phyloP scores from a whole-genome alignment of 2,329 filamentous ascomycete species.

The Arthrocladium fulminans region DNA sequence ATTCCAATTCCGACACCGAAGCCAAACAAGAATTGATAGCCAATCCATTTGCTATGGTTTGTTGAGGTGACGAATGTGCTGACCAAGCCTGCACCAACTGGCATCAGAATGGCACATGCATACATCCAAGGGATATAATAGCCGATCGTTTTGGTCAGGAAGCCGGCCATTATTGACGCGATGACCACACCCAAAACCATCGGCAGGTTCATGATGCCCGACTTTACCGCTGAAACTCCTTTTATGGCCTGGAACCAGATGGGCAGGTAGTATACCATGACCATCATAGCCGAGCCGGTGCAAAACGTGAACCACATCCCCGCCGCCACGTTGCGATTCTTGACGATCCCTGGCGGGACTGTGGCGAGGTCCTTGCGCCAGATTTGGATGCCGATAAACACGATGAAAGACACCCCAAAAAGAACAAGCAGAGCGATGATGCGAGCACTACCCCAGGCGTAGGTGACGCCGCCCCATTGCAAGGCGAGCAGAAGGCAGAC shows the following conservation, averaged over 20 bases:
- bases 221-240: slow-evolving; percentile 24
- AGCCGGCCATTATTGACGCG: slow-evolving; percentile 17
- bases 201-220: slow-evolving; percentile 15
- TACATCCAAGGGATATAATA: slow-evolving; percentile 31
- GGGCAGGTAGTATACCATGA: slow-evolving; percentile 23
- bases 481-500: slow-evolving; percentile 54
- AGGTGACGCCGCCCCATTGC: slow-evolving; percentile 42
- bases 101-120: slow-evolving; percentile 23
- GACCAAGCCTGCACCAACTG: slow-evolving; percentile 26
- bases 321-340: slow-evolving; percentile 43
- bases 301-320: slow-evolving; percentile 36
- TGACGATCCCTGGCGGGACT: slow-evolving; percentile 47
- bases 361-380: slow-evolving; percentile 49
- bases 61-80: slow-evolving; percentile 25
- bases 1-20: slow-evolving; percentile 20
- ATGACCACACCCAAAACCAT: slow-evolving; percentile 18
- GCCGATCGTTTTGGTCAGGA: slow-evolving; percentile 23
- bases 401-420: slow-evolving; percentile 19
- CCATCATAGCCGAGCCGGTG: slow-evolving; percentile 16
- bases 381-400: slow-evolving; percentile 27
- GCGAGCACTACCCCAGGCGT: slow-evolving; percentile 27
- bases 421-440: slow-evolving; percentile 29
- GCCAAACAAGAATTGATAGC: slow-evolving; percentile 22
- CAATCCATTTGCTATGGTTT: slow-evolving; percentile 21
- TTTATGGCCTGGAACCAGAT: slow-evolving; percentile 27